These are phyloP conservation scores for Phytophthora lateralis DNA, from an alignment of 352 stramenopile species.

Conservation along the genomic window DNA sequence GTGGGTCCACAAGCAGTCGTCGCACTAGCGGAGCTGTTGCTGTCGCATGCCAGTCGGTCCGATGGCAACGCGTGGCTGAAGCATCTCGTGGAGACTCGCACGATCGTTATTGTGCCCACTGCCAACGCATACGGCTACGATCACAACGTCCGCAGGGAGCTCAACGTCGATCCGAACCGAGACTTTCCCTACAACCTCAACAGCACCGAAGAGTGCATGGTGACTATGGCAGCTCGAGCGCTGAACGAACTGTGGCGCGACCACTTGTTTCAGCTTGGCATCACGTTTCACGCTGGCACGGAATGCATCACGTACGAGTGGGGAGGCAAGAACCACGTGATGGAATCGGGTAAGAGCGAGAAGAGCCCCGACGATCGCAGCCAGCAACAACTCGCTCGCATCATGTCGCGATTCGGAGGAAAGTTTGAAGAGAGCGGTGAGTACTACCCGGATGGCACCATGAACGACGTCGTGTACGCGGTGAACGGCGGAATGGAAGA, in stretches of 20 bases:
- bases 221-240: constrained; percentile 91
- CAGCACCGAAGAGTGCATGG: constrained; percentile 80
- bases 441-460: constrained; percentile 74
- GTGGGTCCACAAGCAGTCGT: constrained; percentile 90
- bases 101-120: constrained; percentile 83
- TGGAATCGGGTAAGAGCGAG: constrained; percentile 42
- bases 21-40: constrained; percentile 68
- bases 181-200: constrained; percentile 95
- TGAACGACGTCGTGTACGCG: constrained; percentile 96
- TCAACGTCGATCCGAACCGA: constrained; percentile 93
- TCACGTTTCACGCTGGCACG: constrained; percentile 98
- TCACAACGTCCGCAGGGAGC: constrained; percentile 78
- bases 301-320: constrained; percentile 97
- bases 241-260: constrained; percentile 96
- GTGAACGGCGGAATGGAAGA: constrained; percentile 97
- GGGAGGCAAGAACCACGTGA: constrained; percentile 89
- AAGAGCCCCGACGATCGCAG: constrained; percentile 59
- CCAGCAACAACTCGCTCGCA: constrained; percentile 52
- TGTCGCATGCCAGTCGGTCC: constrained; percentile 48
- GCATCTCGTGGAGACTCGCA: constrained; percentile 83
- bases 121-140: constrained; percentile 94
- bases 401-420: constrained; percentile 74
- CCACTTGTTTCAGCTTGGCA: constrained; percentile 94
- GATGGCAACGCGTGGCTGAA: constrained; percentile 65
- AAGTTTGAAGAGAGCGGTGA: constrained; percentile 59